Percentiles rank a stretch among this genome's conserved stretches.
These are phyloP conservation scores for Colletotrichum eleusines DNA, from an alignment of 2,329 filamentous ascomycete genomes.

Conservation along the genomic window DNA sequence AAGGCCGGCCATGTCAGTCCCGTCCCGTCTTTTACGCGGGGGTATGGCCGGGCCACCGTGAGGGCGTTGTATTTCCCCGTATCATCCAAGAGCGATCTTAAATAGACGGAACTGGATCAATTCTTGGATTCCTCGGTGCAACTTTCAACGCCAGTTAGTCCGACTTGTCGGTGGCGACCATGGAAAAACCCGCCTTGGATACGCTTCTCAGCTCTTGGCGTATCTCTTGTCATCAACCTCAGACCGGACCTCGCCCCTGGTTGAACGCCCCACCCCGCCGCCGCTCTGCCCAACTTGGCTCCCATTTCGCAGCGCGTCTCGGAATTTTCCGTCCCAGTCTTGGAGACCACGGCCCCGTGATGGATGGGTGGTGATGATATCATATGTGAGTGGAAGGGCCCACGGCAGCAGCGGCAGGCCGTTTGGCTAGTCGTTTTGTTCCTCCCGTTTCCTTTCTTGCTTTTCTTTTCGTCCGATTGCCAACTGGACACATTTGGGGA, in stretches of 20 bases:
- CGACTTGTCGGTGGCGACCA: background rate
- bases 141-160: background rate
- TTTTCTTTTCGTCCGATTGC: conserved; percentile 30
- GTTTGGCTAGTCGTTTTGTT: conserved; percentile 4
- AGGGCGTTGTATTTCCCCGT: background rate
- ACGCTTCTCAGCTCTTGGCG: background rate
- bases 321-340: background rate
- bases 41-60: background rate
- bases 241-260: conserved; percentile 24
- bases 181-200: background rate
- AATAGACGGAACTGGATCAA: conserved; percentile 8
- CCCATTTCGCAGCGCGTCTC: conserved; percentile 17
- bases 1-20: conserved; percentile 8
- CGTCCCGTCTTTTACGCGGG: conserved; percentile 3
- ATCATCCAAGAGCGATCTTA: conserved; percentile 12
- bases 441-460: background rate
- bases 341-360: background rate
- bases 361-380: background rate
- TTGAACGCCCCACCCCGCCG: background rate
- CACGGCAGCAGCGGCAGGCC: background rate
- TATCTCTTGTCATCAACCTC: conserved; percentile 25
- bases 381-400: background rate
- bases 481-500: conserved; percentile 35
- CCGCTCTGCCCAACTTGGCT: conserved; percentile 17
- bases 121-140: background rate